These are phyloP conservation scores for Aspergillus campestris DNA, from an alignment of 495 filamentous ascomycete species.

Conservation along the genomic window DNA sequence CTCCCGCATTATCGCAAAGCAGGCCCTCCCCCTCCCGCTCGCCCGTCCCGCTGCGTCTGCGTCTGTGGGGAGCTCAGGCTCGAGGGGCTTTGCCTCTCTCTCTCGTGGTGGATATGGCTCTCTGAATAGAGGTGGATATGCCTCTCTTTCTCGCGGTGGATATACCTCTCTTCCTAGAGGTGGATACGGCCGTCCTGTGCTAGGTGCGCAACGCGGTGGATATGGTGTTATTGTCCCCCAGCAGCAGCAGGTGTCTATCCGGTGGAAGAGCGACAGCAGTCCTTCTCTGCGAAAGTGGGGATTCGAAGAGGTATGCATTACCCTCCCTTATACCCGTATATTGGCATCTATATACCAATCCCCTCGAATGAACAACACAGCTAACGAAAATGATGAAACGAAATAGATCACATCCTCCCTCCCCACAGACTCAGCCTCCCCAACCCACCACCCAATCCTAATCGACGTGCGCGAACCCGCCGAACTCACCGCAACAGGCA, in stretches of 20 bases:
- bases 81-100: no score
- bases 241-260: slow-evolving; percentile 9
- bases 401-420: slow-evolving; percentile 33
- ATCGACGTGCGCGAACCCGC: slow-evolving; percentile 78
- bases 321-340: background rate
- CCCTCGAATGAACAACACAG: background rate
- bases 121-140: no score
- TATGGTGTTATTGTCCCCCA: no score
- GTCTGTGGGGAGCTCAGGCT: slow-evolving; percentile 2
- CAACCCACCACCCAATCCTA: slow-evolving; percentile 26
- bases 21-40: slow-evolving; percentile 6
- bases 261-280: slow-evolving; percentile 17
- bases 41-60: background rate
- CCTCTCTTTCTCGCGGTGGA: no score
- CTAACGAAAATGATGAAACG: background rate
- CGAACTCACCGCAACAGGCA: slow-evolving; percentile 60
- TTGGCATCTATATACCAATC: background rate
- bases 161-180: no score
- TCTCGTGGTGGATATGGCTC: no score
- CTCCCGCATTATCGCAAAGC: slow-evolving; percentile 5
- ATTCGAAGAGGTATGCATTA: slow-evolving; percentile 38
- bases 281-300: slow-evolving; percentile 24
- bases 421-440: slow-evolving; percentile 11
- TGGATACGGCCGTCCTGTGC: no score
- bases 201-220: no score